Evolutionary conservation across 2,329 filamentous ascomycete species (phyloP).

Genomic region (Paradendryphiella salina): DNA sequence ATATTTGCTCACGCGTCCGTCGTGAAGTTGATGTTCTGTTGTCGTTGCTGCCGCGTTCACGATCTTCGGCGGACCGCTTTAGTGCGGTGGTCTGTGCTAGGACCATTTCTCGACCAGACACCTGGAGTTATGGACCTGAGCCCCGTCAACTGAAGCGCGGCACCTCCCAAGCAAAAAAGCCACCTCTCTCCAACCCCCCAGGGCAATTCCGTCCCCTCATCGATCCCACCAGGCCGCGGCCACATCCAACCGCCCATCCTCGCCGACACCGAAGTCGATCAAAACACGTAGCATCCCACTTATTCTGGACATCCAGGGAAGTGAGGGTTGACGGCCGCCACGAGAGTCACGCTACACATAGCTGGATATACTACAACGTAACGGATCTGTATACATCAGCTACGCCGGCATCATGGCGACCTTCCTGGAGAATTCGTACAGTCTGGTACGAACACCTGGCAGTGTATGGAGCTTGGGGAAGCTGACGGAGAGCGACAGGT

Average conservation of each 20-base stretch:
- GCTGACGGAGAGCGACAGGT: slow-evolving; percentile 52
- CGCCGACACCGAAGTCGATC: slow-evolving; percentile 21
- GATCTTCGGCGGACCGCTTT: slow-evolving; percentile 34
- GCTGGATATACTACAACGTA: slow-evolving; percentile 13
- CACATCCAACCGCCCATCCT: slow-evolving; percentile 14
- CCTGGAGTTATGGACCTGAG: slow-evolving; percentile 32
- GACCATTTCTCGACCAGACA: slow-evolving; percentile 45
- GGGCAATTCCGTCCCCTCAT: slow-evolving; percentile 20
- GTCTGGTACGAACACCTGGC: slow-evolving; percentile 61
- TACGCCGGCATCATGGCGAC: slow-evolving; percentile 73
- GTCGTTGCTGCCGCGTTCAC: slow-evolving; percentile 18
- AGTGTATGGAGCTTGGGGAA: slow-evolving; percentile 25
- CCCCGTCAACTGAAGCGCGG: slow-evolving; percentile 33
- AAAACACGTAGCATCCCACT: slow-evolving; percentile 46
- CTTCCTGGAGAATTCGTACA: slow-evolving; percentile 94
- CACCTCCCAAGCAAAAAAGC: slow-evolving; percentile 22
- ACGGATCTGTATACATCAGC: slow-evolving; percentile 6
- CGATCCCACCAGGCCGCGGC: slow-evolving; percentile 17
- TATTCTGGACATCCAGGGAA: slow-evolving; percentile 33
- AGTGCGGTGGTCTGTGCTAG: slow-evolving; percentile 26
- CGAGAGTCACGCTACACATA: slow-evolving; percentile 32
- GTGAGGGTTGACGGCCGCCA: slow-evolving; percentile 40
- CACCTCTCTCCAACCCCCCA: slow-evolving; percentile 22
- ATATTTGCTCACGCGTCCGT: slow-evolving; percentile 9
- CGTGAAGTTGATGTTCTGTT: slow-evolving; percentile 12